Base-by-base conservation (phyloP, 2,329 filamentous ascomycete genomes). In the Phaeophleospora eucalypticola region DNA sequence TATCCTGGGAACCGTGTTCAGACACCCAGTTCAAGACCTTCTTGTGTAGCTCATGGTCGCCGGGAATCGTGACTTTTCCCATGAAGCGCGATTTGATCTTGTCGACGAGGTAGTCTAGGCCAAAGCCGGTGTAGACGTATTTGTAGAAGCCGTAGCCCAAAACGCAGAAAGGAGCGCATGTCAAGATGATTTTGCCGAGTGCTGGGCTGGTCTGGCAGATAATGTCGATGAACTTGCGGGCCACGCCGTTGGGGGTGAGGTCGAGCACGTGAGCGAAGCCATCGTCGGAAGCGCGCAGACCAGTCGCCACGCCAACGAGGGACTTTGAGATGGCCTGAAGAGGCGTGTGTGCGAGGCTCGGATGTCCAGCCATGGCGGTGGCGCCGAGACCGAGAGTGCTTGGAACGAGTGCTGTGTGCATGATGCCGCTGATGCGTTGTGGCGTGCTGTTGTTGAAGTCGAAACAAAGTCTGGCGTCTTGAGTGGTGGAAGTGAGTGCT, bases 1-100 rank as follows among this genome's bases (percentile, higher is more conserved):
- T 29, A 12, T 29, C 24, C 12, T 29, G 7, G 7, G 12, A 6
- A 12, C 24, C 24, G 12, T 29, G 6, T 12, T 29, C 12, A 12
- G 24, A 6, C 24, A 29, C 7, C 68, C 69, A 73, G 17, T 61
- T 46, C 27, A 71, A 58, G 4, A 71, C 56, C n/a, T 62, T 60
- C 4, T 54, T 37, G 52, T 67, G 70, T 0, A 73, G 49, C n/a
- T 63, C 58, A 36, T 73, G 68, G 7, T 62, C 48, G 16, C 67
- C 64, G 21, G 70, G 65, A 34, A 72, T 66, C 9, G 63, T 57
- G 17, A 72, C 58, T 2, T 56, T 62, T 19, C 68, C 68, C 44
- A 65, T 70, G 46, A 69, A 65, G 49, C 68, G 66, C 1, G 54
- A 49, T n/a, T 51, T 34, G 44, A 71, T 63, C 33, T 63, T 38